Percentiles rank a stretch among this genome's conserved stretches.
Conservation (phyloP, 2,329 filamentous ascomycete genomes). For the Endoconidiophora laricicola region DNA sequence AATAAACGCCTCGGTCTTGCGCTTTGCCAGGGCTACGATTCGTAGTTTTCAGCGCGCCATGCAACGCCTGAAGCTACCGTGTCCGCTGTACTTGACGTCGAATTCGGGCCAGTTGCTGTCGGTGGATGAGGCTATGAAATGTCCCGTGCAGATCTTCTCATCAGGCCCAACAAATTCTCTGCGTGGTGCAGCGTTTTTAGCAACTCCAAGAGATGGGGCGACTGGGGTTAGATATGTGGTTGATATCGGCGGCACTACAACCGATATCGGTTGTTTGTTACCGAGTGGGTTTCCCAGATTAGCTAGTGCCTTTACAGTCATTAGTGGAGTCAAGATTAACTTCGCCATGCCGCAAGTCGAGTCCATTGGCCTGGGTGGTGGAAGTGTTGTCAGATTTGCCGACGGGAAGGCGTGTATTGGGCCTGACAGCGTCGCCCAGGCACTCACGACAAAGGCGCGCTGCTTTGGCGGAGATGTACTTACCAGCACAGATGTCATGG, state of each 20-base stretch:
- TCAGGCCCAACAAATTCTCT: conserved; percentile 17
- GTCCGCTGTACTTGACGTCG: conserved; percentile 30
- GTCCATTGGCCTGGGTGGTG: conserved; percentile 16
- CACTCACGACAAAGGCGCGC: conserved; percentile 14
- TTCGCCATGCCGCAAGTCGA: conserved; percentile 17
- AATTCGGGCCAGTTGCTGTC: conserved; percentile 27
- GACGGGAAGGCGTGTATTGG: conserved; percentile 16
- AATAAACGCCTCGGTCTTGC: conserved; percentile 33
- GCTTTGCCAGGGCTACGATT: conserved; percentile 30
- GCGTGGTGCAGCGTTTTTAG: conserved; percentile 15
- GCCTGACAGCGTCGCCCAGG: conserved; percentile 17
- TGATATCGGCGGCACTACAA: conserved; percentile 17
- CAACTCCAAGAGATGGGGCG: neutral
- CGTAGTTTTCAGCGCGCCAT: conserved; percentile 29
- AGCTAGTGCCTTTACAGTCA: conserved; percentile 15
- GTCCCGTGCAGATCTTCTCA: conserved; percentile 16
- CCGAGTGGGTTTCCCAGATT: conserved; percentile 16
- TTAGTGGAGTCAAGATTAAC: conserved; percentile 16
- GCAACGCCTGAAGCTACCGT: conserved; percentile 22
- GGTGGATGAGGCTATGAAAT: conserved; percentile 15
- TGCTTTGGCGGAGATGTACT: conserved; percentile 15
- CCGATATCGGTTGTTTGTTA: conserved; percentile 15
- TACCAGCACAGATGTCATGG: conserved; percentile 17
- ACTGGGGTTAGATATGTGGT: conserved; percentile 16
- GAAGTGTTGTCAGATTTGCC: conserved; percentile 13